Percentiles rank a stretch among this genome's conserved stretches.
These are phyloP conservation scores for Didymella sp. DNA, from an alignment of 2,329 filamentous ascomycete species.

Conservation along the genomic window DNA sequence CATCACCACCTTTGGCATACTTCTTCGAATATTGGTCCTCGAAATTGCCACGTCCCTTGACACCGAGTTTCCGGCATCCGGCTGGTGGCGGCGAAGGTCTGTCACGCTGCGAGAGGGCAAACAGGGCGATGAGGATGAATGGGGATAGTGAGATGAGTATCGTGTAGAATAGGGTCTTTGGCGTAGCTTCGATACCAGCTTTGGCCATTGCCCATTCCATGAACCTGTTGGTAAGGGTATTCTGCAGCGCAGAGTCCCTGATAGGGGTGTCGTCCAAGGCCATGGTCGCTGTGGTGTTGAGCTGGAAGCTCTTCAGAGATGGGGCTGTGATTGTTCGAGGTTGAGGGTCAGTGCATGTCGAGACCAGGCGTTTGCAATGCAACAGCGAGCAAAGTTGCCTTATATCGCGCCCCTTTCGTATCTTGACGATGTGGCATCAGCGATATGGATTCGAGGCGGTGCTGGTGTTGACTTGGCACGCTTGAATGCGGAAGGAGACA, in stretches of 20 bases:
- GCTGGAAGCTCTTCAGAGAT: neutral
- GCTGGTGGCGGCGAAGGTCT: conserved; percentile 35
- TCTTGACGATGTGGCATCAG: conserved; percentile 19
- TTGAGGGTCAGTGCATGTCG: neutral
- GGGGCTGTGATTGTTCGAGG: neutral
- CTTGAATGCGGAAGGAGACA: conserved; percentile 25
- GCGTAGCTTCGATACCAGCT: conserved; percentile 23
- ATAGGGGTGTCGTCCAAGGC: conserved; percentile 1
- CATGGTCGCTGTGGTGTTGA: conserved; percentile 1
- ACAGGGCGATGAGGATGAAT: conserved; percentile 31
- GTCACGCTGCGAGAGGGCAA: conserved; percentile 37
- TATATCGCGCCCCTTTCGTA: conserved; percentile 13
- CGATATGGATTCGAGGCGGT: conserved; percentile 16
- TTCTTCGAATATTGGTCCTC: conserved; percentile 63
- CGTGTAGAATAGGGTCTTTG: conserved; percentile 26
- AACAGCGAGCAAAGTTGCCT: neutral
- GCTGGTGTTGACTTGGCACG: conserved; percentile 20
- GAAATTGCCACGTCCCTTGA: conserved; percentile 60
- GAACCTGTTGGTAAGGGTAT: neutral
- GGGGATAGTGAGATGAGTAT: conserved; percentile 20
- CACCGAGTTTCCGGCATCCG: conserved; percentile 62
- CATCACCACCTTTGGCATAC: conserved; percentile 50
- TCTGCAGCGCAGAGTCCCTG: neutral
- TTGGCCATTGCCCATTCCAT: neutral
- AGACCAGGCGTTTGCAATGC: neutral